Percentiles rank a stretch among this genome's conserved stretches.
These are phyloP conservation scores for Vitis cinerea DNA, from an alignment of 164 flowering plant species.

Conservation along the genomic window DNA sequence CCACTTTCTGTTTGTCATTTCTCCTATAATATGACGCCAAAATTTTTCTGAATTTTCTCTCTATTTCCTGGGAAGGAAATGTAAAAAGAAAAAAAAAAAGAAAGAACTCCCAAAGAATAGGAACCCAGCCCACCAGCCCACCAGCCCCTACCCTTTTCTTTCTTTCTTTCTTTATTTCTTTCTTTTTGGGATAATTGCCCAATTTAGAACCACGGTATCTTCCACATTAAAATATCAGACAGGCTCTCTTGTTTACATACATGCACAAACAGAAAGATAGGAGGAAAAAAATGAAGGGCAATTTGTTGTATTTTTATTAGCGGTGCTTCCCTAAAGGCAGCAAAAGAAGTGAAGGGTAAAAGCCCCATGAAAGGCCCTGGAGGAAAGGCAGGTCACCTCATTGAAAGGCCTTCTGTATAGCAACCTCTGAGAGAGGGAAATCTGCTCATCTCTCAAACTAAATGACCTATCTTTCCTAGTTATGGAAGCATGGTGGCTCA, in stretches of 20 bases:
- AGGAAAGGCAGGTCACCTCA: background rate
- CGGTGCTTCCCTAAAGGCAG: constrained; percentile 12
- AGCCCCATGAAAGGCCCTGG: background rate
- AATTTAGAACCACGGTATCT: too few species aligned
- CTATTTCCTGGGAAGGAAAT: background rate
- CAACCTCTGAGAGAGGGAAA: too few species aligned
- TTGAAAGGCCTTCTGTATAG: too few species aligned
- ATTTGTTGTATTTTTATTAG: background rate
- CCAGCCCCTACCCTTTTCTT: too few species aligned
- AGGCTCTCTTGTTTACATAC: background rate
- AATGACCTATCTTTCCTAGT: background rate
- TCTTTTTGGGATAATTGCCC: too few species aligned
- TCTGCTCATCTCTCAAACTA: background rate
- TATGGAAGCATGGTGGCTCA: too few species aligned
- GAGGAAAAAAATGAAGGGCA: background rate
- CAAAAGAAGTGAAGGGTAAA: constrained; percentile 1
- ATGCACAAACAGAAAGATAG: constrained; percentile 1
- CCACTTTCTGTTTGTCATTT: too few species aligned
- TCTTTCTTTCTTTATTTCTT: too few species aligned
- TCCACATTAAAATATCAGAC: too few species aligned
- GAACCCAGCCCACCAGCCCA: too few species aligned
- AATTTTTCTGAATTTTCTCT: too few species aligned
- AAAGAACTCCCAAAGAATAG: background rate
- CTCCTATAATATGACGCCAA: too few species aligned
- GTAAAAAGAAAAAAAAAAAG: background rate